A percentile compares a stretch with the other conserved stretches of the same genome.
These are phyloP conservation scores for Yamadazyma nakazawae DNA, from an alignment of 805 yeast species.

Conservation along the genomic window DNA sequence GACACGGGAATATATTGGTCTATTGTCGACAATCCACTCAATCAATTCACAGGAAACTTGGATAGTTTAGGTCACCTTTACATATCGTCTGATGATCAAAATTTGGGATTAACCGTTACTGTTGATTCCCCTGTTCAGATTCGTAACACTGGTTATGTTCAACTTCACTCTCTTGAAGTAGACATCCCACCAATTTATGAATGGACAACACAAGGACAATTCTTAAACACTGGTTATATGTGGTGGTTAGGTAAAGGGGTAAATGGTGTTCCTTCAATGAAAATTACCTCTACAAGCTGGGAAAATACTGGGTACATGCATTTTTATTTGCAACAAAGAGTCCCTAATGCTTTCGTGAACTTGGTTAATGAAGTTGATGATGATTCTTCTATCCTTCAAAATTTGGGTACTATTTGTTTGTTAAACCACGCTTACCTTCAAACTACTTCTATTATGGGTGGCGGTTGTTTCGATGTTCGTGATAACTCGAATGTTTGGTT, in stretches of 20 bases:
- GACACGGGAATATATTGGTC: constrained; percentile 23
- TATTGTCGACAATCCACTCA: constrained; percentile 19
- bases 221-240: constrained; percentile 17
- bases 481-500: constrained; percentile 11
- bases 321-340: constrained; percentile 11
- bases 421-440: constrained; percentile 17
- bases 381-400: constrained; percentile 14
- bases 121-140: not conserved
- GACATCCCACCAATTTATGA: constrained; percentile 14
- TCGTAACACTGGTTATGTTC: constrained; percentile 14
- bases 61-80: constrained; percentile 16
- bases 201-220: constrained; percentile 6
- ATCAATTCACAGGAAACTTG: constrained; percentile 19
- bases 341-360: constrained; percentile 10
- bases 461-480: constrained; percentile 21
- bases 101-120: constrained; percentile 13
- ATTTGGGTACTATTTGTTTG: constrained; percentile 25
- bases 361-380: constrained; percentile 11
- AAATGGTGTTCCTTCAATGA: constrained; percentile 12
- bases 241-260: constrained; percentile 15
- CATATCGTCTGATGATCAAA: constrained; percentile 12
- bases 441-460: constrained; percentile 15
- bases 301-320: constrained; percentile 14
- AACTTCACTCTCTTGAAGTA: constrained; percentile 15
- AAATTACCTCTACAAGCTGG: constrained; percentile 12